These are phyloP conservation scores for Gautieria morchelliformis DNA, from an alignment of 768 basidiomycete species.

Conservation along the genomic window DNA sequence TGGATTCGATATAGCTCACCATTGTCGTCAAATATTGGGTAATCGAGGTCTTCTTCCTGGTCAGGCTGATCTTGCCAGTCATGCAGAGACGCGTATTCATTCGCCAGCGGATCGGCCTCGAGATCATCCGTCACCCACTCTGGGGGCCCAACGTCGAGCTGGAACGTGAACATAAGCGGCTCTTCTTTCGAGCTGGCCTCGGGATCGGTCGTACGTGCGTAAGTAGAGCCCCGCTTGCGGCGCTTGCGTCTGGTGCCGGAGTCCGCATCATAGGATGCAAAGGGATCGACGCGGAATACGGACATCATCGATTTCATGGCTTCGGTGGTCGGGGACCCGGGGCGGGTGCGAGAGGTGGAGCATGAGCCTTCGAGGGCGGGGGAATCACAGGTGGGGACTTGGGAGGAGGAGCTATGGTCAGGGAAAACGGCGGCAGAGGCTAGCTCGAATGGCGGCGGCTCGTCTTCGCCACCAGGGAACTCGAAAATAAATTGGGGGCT, in stretches of 20 bases:
- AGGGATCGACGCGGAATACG: conserved; percentile 7
- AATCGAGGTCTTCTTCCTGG: not conserved
- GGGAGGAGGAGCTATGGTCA: not conserved
- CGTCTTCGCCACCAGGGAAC: conserved; percentile 3
- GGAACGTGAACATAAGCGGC: conserved; percentile 6
- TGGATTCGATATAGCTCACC: too few species aligned
- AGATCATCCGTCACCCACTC: not conserved
- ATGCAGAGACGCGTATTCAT: not conserved
- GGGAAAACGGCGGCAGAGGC: not conserved
- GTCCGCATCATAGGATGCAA: conserved; percentile 5
- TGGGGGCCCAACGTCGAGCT: not conserved
- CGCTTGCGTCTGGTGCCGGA: not conserved
- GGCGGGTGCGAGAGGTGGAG: not conserved
- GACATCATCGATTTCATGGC: conserved; percentile 7
- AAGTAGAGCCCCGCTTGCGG: conserved; percentile 1
- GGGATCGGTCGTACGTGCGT: conserved; percentile 1
- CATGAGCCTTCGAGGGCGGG: not conserved
- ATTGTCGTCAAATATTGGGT: too few species aligned
- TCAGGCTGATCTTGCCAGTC: too few species aligned
- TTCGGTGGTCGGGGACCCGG: conserved; percentile 5
- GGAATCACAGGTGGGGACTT: not conserved
- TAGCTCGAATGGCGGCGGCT: not conserved
- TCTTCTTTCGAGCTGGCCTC: conserved; percentile 3
- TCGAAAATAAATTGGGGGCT: conserved; percentile 4
- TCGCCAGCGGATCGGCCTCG: not conserved